phyloP scores from a whole-genome alignment of 2,329 filamentous ascomycete species.

The Phoma sp. region DNA sequence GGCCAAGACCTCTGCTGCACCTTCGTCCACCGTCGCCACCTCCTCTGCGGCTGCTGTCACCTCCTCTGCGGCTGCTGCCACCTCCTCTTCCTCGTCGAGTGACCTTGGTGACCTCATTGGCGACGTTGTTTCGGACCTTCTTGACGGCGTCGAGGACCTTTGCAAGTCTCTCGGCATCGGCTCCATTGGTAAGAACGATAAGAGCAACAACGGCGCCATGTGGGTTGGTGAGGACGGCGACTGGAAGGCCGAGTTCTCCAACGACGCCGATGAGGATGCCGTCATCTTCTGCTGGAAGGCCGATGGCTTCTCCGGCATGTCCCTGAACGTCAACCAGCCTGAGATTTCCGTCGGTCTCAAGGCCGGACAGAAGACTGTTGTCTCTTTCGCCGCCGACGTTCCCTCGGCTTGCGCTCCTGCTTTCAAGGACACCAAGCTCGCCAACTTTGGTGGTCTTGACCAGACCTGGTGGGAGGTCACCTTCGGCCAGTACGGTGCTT shows the following conservation, averaged over 20 bases:
- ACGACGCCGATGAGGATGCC: conserved; percentile 39
- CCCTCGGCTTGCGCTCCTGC: conserved; percentile 52
- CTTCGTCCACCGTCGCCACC: conserved; percentile 2
- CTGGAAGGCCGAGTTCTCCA: conserved; percentile 47
- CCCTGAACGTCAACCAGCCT: conserved; percentile 44
- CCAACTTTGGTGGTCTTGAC: conserved; percentile 48
- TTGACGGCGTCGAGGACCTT: conserved; percentile 30
- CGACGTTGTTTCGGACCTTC: conserved; percentile 24
- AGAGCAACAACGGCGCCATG: conserved; percentile 37
- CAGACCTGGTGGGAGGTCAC: conserved; percentile 57
- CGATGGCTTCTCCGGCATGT: conserved; percentile 43
- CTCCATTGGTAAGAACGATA: conserved; percentile 36
- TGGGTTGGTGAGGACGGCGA: conserved; percentile 46
- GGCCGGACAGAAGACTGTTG: conserved; percentile 42
- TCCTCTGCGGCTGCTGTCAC: not conserved
- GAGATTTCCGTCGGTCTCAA: conserved; percentile 51
- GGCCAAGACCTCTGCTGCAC: conserved; percentile 14
- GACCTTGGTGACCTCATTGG: conserved; percentile 14
- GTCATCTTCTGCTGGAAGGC: conserved; percentile 48
- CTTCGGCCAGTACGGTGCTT: conserved; percentile 47
- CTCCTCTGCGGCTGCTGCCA: conserved; percentile 4
- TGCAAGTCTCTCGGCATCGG: conserved; percentile 29
- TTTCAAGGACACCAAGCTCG: conserved; percentile 43
- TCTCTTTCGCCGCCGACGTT: conserved; percentile 49
- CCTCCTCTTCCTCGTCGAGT: conserved; percentile 12